These are phyloP conservation scores for Aspergillus panamensis DNA, from an alignment of 495 filamentous ascomycete genomes.

Conservation along the genomic window DNA sequence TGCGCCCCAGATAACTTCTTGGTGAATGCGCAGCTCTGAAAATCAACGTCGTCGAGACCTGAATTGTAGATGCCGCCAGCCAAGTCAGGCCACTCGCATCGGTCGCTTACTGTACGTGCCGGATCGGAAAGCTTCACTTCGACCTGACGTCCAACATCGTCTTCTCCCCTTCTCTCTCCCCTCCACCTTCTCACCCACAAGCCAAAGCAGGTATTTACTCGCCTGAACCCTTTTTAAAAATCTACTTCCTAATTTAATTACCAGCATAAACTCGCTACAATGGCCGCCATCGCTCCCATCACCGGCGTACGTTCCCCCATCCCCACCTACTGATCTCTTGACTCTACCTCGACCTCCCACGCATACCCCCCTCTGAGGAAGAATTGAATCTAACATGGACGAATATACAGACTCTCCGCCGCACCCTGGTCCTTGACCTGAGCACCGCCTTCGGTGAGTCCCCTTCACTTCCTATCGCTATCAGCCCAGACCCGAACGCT, in stretches of 20 bases:
- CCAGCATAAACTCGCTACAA: conserved; percentile 32
- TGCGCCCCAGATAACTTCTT: background rate
- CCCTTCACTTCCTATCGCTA: background rate
- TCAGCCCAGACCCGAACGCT: background rate
- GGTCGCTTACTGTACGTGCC: conserved; percentile 37
- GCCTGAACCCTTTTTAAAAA: conserved; percentile 13
- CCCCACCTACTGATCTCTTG: conserved; percentile 10
- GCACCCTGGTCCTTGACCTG: conserved; percentile 72
- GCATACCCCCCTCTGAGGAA: background rate
- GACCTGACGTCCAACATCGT: conserved; percentile 30
- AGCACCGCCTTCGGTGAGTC: conserved; percentile 70
- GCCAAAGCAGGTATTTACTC: conserved; percentile 15
- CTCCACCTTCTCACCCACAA: conserved; percentile 21
- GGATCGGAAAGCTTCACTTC: conserved; percentile 44
- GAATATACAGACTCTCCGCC: conserved; percentile 63
- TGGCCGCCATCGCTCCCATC: conserved; percentile 46
- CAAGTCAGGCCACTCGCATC: conserved; percentile 29
- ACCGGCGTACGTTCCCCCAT: conserved; percentile 47
- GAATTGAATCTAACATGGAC: conserved; percentile 4
- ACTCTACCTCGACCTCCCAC: background rate
- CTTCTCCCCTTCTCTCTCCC: conserved; percentile 26
- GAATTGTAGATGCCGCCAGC: conserved; percentile 7
- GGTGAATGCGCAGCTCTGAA: background rate
- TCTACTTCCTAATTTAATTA: conserved; percentile 19
- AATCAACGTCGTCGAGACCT: no score